These are phyloP conservation scores for Zygnema cylindricum DNA, from an alignment of 139 green algal species.

Conservation along the genomic window DNA sequence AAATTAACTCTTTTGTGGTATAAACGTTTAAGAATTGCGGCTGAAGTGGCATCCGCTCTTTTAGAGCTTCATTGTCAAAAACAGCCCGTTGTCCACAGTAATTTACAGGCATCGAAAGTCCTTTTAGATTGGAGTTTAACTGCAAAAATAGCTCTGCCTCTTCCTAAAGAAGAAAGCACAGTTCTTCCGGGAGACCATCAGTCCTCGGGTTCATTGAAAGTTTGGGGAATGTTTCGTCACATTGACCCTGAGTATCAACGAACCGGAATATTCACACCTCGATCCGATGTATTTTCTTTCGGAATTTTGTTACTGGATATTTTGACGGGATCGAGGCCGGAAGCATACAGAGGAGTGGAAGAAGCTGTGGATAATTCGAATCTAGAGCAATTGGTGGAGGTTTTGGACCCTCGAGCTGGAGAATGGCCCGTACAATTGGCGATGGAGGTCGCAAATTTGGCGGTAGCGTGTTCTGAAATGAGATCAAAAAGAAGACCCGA, in stretches of 20 bases:
- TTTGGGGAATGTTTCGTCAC: conserved; percentile 34
- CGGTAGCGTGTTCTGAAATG: conserved; percentile 26
- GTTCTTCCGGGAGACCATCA: conserved; percentile 95
- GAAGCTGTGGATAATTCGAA: neutral
- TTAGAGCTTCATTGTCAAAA: neutral
- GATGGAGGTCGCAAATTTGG: conserved; percentile 21
- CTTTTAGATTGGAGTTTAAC: conserved; percentile 87
- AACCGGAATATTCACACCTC: conserved; percentile 21
- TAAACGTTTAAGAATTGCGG: conserved; percentile 65
- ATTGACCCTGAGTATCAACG: conserved; percentile 44
- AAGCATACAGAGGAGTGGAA: neutral
- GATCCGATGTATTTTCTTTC: conserved; percentile 34
- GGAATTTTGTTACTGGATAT: conserved; percentile 35
- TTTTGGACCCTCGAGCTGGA: conserved; percentile 20
- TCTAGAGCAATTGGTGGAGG: neutral
- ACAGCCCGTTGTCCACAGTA: conserved; percentile 82
- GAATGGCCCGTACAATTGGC: conserved; percentile 25
- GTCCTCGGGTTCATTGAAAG: conserved; percentile 68
- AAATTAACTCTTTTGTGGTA: conserved; percentile 52
- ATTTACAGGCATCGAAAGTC: conserved; percentile 89
- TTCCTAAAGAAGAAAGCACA: neutral
- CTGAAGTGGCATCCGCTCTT: conserved; percentile 53
- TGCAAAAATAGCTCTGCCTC: conserved; percentile 62
- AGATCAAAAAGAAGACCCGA: conserved; percentile 17
- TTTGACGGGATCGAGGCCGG: conserved; percentile 7